Base-by-base conservation (phyloP, 2,329 filamentous ascomycete genomes). In the Nakataea oryzae region DNA sequence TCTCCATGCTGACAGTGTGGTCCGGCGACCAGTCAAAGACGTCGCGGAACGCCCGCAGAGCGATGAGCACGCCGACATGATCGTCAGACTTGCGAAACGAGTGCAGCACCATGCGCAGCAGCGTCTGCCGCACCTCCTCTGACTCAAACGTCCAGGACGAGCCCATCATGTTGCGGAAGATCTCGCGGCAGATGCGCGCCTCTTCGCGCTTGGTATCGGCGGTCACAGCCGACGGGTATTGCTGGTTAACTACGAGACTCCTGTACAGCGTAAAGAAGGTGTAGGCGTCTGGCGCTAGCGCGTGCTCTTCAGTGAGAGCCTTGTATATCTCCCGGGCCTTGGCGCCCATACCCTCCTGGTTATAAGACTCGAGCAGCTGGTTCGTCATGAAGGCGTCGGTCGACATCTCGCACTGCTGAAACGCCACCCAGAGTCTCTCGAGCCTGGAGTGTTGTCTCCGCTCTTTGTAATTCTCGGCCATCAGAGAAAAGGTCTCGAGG, bases 371-470 rank as follows among this genome's bases (percentile, higher is more conserved):
- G 29, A 95, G 81, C 27, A 93, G 76, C 69, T 92, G 88, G 72
- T 93, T 95, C 79, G 93, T 85, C 75, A 93, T 88, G 72, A 87
- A 89, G 11, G 86, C 84, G 69, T 90, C 87, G 1, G 87, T 83
- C 61, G 77, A 79, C 64, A 93, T 85, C 65, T 87, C 81, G 17
- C 87, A 83, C 57, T 82, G 76, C 17, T 78, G 75, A 65, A 91
- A 85, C 2, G 84, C 83, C 34, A 82, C 77, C 73, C 85, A 86
- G 5, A 93, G 76, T 60, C 81, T 76, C 58, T 82, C 75, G 60
- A 91, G 79, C 62, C 81, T 80, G 17, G 75, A 71, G 50, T 86
- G 81, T 24, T 87, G 78, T 21, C 81, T 78, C 24, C 86, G 83
- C 56, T 84, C 77, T 60, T 84, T 83, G 69, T 91, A 93, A 70